Base-by-base conservation (phyloP, 1,284 basidiomycete genomes). In the Ceratorhiza oryzae-sativae region DNA sequence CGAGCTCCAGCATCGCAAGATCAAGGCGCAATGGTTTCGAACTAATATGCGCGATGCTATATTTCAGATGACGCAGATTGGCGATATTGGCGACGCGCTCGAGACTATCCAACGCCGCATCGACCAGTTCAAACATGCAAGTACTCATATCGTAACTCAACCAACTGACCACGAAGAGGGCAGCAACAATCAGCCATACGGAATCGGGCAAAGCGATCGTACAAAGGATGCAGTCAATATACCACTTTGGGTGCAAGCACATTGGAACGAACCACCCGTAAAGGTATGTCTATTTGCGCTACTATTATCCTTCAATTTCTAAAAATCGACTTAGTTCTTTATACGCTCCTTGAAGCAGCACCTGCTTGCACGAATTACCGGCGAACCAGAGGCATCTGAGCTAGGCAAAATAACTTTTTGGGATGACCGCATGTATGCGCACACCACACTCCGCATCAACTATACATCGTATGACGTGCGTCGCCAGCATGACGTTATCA, bases 391-490 rank as follows among this genome's bases (percentile, higher is more conserved):
- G 15, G 51, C 32, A 27, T 61, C 71, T 41, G 72, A 75, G n/a
- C 46, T 49, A 15, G 23, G 25, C 8, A 18, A 34, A 27, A n/a
- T 80, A 1, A 30, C 72, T 10, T 68, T 80, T 25, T 60, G 72
- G 8, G 34, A 74, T 0, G 73, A 80, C 49, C 73, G 74, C 3
- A 73, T 81, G 2, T 80, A 78, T 56, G 3, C 23, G 1, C 79
- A 80, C 61, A 60, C 71, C 3, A 75, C 76, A 1, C 9, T 79
- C 0, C 73, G 71, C 0, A 42, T 81, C 58, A 79, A 80, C 71
- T 80, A 79, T 61, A 81, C 80, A 0, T 76, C 78, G 0, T 82
- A 82, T 55, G 78, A 82, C 70, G 68, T 81, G 15, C 77, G 72
- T 1, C 42, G 74, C 2, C 58, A 59, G 2, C 62, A 72, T 18